Conservation (phyloP, 2,329 filamentous ascomycete genomes). For the Colletotrichum tanaceti region DNA sequence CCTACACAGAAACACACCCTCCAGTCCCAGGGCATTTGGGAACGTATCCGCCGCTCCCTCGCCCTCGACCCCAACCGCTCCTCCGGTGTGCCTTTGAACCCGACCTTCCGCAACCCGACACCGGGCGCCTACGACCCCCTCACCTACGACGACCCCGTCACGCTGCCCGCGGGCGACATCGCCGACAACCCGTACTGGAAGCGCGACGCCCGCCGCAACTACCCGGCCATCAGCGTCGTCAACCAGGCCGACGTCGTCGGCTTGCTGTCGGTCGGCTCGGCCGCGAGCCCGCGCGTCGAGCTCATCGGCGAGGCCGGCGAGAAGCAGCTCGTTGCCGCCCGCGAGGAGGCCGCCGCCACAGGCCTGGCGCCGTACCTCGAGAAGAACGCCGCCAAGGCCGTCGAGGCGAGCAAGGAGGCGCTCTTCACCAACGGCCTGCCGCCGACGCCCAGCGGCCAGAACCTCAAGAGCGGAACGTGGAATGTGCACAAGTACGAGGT, state of each 20-base stretch:
- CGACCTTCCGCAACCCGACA: constrained; percentile 88
- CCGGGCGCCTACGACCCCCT: constrained; percentile 79
- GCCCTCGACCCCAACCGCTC: constrained; percentile 89
- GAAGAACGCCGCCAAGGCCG: constrained; percentile 65
- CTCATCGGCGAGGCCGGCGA: constrained; percentile 73
- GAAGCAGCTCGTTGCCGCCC: constrained; percentile 78
- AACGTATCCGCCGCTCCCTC: constrained; percentile 79
- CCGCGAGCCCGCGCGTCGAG: constrained; percentile 82
- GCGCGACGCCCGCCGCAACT: constrained; percentile 85
- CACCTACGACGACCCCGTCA: constrained; percentile 84
- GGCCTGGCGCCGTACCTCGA: constrained; percentile 81
- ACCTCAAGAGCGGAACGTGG: constrained; percentile 63
- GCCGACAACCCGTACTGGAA: constrained; percentile 97
- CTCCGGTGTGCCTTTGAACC: constrained; percentile 91
- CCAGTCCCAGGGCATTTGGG: constrained; percentile 90
- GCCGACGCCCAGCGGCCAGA: constrained; percentile 82
- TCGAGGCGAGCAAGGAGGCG: constrained; percentile 62
- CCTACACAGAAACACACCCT: constrained; percentile 88
- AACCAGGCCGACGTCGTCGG: constrained; percentile 87
- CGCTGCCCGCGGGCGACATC: constrained; percentile 84
- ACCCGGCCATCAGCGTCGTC: constrained; percentile 83
- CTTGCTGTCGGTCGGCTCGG: constrained; percentile 86
- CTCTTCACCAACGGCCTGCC: constrained; percentile 84
- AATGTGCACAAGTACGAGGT: constrained; percentile 77
- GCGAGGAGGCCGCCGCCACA: constrained; percentile 77